A percentile compares a stretch with the other conserved stretches of the same genome.
These are phyloP conservation scores for Cajanus cajan DNA, from an alignment of 306 rosid species.

Conservation along the genomic window DNA sequence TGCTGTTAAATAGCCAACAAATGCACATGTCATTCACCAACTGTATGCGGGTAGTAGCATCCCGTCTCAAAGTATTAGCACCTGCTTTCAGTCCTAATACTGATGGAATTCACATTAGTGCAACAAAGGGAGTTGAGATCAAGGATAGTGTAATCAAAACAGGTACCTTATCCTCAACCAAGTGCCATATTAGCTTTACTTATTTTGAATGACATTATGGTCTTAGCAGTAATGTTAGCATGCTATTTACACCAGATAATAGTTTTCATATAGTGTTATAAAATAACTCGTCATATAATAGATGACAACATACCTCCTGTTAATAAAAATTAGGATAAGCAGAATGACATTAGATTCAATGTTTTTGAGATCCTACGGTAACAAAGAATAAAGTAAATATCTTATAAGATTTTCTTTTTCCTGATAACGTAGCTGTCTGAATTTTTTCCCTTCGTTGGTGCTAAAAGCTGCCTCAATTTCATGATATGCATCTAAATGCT, in stretches of 20 bases:
- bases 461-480: background rate
- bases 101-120: slow-evolving; percentile 90
- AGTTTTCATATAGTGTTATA: background rate
- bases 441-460: background rate
- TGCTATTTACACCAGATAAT: background rate
- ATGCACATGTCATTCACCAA: slow-evolving; percentile 74
- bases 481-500: background rate
- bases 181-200: background rate
- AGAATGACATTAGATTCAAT: background rate
- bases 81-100: slow-evolving; percentile 86
- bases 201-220: background rate
- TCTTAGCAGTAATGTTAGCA: background rate
- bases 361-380: background rate
- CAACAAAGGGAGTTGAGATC: slow-evolving; percentile 55
- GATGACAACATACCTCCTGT: background rate
- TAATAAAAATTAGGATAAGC: background rate
- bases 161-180: slow-evolving; percentile 42
- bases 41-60: slow-evolving; percentile 66
- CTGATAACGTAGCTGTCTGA: background rate
- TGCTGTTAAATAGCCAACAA: slow-evolving; percentile 72
- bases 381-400: slow-evolving; percentile 28
- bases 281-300: background rate
- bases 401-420: background rate
- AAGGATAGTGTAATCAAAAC: slow-evolving; percentile 60
- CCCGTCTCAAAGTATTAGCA: slow-evolving; percentile 63